Conservation (phyloP, 225 moss, liverwort and hornwort genomes). For the Sphagnum tenellum region DNA sequence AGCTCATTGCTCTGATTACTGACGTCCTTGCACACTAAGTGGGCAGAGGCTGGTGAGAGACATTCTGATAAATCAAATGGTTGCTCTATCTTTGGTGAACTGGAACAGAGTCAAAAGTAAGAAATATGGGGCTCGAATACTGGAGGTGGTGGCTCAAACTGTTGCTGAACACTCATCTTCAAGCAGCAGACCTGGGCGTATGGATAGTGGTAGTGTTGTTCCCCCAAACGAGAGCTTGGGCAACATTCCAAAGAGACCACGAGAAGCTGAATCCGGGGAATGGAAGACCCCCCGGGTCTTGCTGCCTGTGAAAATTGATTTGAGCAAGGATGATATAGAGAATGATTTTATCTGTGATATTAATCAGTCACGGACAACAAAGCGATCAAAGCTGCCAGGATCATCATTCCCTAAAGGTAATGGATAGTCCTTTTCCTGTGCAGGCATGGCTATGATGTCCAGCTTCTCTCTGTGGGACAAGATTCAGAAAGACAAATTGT, state of each 20-base stretch:
- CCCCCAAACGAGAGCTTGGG: conserved; percentile 20
- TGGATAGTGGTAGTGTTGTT: conserved; percentile 17
- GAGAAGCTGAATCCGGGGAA: conserved; percentile 43
- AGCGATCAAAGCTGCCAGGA: conserved; percentile 47
- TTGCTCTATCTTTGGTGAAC: background rate
- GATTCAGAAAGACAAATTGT: background rate
- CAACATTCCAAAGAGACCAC: conserved; percentile 47
- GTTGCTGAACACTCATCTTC: conserved; percentile 40
- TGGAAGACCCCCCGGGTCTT: conserved; percentile 41
- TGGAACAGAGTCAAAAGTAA: conserved; percentile 60
- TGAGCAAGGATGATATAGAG: conserved; percentile 23
- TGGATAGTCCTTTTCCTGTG: background rate
- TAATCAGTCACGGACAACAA: conserved; percentile 25
- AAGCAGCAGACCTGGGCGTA: conserved; percentile 12
- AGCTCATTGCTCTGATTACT: background rate
- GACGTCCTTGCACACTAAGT: background rate
- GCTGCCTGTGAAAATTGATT: conserved; percentile 12
- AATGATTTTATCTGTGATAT: conserved; percentile 36
- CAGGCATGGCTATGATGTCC: background rate
- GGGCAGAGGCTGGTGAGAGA: too few species aligned
- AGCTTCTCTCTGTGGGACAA: background rate
- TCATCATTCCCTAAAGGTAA: conserved; percentile 8
- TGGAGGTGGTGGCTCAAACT: conserved; percentile 69
- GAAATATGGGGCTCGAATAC: conserved; percentile 78
- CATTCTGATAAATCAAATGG: too few species aligned